Evolutionary conservation across 1,284 basidiomycete genomes (phyloP), one percentile per base, ranked within the genome.

Genomic region (Abortiporus biennis): DNA sequence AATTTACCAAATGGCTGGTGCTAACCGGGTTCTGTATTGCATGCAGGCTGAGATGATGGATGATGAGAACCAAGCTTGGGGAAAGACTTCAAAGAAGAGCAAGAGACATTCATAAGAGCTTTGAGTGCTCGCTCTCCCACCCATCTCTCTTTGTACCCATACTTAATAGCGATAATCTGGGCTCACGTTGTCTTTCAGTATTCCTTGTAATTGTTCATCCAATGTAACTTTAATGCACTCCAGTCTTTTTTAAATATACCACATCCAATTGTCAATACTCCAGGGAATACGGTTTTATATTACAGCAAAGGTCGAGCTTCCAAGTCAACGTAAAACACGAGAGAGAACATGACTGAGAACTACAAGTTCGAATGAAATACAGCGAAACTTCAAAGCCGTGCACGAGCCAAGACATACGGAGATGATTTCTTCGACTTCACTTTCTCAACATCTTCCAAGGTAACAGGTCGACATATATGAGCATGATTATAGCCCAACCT

Each of bases 401-500:
- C 59, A 1, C 45, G 46, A 35, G 47, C 37, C 36, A 61, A 36
- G 12, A 62, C 48, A 40, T 55, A 61, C 20, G 54, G 53, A n/a
- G 60, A 62, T 40, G 40, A 51, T 40, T 75, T 67, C 61, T 68
- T 76, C 25, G 85, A 78, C 63, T 84, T 87, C 50, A 85, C 85
- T 61, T 80, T 85, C 54, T 85, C 71, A 1, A 91, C 69, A 49
- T 89, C 85, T 2, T 62, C 62, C 53, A 68, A 64, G 1, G 80
- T 80, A 29, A 89, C 62, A 0, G 73, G 68, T 15, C 72, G 73
- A 53, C 75, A 83, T 55, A 85, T 78, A 47, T 74, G 70, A 3
- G 75, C 88, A 51, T 90, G 86, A 54, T 90, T 86, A 54, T 91
- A 91, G 5, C 88, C 87, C 45, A 91, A 54, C 46, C 87, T 86